Percentiles rank a stretch among this genome's conserved stretches.
phyloP scores from a whole-genome alignment of 2,329 filamentous ascomycete species.

The Teratosphaeria gauchensis region DNA sequence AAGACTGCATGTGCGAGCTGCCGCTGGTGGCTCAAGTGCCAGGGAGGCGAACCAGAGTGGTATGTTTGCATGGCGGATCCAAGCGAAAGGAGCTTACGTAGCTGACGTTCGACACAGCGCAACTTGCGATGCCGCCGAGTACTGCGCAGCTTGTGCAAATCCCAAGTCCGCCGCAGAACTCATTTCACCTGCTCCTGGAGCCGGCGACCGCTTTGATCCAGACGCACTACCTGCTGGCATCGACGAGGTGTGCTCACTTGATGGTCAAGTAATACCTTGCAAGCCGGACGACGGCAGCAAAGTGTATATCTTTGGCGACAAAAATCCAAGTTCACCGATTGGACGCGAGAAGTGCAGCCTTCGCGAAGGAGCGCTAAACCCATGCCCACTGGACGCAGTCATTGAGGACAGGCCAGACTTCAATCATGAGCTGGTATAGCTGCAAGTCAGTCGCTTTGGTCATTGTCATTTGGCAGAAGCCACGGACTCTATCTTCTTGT shows the following conservation, averaged over 20 bases:
- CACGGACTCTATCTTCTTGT: neutral
- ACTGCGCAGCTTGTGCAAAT: slow-evolving; percentile 1
- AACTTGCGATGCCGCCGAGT: slow-evolving; percentile 4
- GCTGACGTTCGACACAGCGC: slow-evolving; percentile 1
- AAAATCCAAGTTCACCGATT: neutral
- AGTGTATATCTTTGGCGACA: neutral
- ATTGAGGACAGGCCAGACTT: neutral
- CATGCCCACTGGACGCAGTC: neutral
- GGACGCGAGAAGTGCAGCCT: neutral
- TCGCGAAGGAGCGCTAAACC: neutral
- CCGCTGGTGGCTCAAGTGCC: slow-evolving; percentile 3
- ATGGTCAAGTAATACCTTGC: neutral
- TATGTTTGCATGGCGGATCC: neutral
- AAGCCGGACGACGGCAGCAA: neutral
- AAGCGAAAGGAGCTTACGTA: neutral
- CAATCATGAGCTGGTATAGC: neutral
- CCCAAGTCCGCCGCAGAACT: neutral
- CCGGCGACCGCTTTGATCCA: neutral
- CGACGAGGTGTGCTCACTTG: neutral
- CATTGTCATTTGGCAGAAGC: too few species aligned
- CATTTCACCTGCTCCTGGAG: neutral
- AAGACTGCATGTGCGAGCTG: slow-evolving; percentile 9
- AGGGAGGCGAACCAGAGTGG: slow-evolving; percentile 2
- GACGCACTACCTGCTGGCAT: neutral
- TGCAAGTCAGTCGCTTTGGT: too few species aligned